phyloP scores from a whole-genome alignment of 2,329 filamentous ascomycete genomes.

The Coleophoma cylindrospora region DNA sequence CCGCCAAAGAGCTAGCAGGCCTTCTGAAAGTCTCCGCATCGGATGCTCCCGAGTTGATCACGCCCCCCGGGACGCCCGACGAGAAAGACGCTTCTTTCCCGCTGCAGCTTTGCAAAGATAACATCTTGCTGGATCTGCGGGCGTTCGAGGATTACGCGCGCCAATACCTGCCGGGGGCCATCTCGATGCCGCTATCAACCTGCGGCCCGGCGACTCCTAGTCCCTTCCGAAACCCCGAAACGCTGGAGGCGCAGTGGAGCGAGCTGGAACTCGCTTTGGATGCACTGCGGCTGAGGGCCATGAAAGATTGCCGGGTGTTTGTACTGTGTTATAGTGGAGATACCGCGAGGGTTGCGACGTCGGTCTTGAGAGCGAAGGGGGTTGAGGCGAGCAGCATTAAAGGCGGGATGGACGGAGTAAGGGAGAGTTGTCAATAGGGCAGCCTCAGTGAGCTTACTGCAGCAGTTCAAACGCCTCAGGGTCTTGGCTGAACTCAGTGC shows the following conservation, averaged over 20 bases:
- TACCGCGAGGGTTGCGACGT: constrained; percentile 1
- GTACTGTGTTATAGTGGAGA: constrained; percentile 1
- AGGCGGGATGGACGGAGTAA: constrained; percentile 1
- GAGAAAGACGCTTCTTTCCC: not conserved
- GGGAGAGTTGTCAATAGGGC: not conserved
- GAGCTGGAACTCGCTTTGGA: not conserved
- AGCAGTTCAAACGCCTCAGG: too few species aligned
- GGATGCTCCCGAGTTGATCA: not conserved
- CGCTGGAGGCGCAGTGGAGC: not conserved
- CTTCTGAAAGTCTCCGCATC: not conserved
- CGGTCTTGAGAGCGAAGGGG: constrained; percentile 1
- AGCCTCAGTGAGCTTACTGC: too few species aligned
- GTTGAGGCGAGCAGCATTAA: constrained; percentile 1
- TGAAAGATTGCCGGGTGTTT: not conserved
- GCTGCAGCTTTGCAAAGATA: not conserved
- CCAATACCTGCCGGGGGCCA: not conserved
- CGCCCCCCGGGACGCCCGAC: not conserved
- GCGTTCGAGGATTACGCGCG: not conserved
- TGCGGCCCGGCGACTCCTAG: not conserved
- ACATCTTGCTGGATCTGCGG: not conserved
- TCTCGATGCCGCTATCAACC: not conserved
- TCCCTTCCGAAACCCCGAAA: not conserved
- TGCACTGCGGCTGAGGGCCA: not conserved
- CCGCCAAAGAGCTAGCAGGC: not conserved
- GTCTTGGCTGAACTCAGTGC: too few species aligned